phyloP scores from a whole-genome alignment of 495 filamentous ascomycete genomes.

The Aeminium ludgeri region DNA sequence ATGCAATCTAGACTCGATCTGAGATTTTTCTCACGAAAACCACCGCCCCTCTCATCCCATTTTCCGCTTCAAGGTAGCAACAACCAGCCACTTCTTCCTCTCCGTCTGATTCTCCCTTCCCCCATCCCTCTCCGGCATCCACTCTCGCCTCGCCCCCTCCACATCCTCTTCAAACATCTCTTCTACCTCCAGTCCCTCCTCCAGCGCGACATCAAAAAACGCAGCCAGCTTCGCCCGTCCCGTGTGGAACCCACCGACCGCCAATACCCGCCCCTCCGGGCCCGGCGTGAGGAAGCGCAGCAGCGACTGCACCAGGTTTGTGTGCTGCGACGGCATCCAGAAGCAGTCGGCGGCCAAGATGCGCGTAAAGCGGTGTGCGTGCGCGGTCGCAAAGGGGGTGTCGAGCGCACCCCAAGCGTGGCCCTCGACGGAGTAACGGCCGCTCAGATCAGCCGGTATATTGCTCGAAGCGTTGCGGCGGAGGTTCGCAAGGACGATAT shows the following conservation, averaged over 20 bases:
- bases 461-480: conserved; percentile 43
- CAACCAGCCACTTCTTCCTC: conserved; percentile 61
- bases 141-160: conserved; percentile 46
- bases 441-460: conserved; percentile 20
- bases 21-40: too few species aligned
- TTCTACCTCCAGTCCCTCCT: conserved; percentile 49
- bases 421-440: conserved; percentile 34
- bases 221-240: conserved; percentile 50
- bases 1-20: too few species aligned
- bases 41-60: too few species aligned
- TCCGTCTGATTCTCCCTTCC: conserved; percentile 46
- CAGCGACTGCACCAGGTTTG: conserved; percentile 51
- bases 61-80: conserved; percentile 40
- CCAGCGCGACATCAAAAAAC: conserved; percentile 48
- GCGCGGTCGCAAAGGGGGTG: conserved; percentile 32
- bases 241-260: conserved; percentile 71
- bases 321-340: conserved; percentile 71
- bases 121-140: conserved; percentile 38
- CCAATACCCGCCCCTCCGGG: conserved; percentile 40
- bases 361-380: conserved; percentile 41
- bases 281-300: conserved; percentile 45
- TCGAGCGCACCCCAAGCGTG: conserved; percentile 58
- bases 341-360: conserved; percentile 71
- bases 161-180: conserved; percentile 59
- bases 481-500: conserved; percentile 43